phyloP scores from a whole-genome alignment of 345 rosid species.

The Crucihimalaya himalaica region DNA sequence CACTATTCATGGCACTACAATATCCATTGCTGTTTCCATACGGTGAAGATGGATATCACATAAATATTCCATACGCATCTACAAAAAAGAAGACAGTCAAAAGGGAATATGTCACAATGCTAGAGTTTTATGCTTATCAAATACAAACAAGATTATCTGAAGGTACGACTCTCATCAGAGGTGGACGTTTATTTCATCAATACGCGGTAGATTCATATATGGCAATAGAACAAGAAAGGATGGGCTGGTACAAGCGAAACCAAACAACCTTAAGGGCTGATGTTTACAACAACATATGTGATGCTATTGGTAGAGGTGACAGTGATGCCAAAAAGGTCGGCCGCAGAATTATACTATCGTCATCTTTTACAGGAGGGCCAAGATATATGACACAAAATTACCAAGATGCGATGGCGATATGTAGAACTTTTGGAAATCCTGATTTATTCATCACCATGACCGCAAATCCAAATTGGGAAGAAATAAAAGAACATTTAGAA shows the following conservation, averaged over 20 bases:
- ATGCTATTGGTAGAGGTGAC: not conserved
- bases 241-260: not conserved
- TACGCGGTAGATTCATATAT: slow-evolving; percentile 7
- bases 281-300: not conserved
- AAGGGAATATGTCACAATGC: not conserved
- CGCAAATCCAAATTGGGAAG: not conserved
- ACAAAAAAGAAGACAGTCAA: not conserved
- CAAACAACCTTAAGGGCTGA: not conserved
- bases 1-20: not conserved
- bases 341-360: not conserved
- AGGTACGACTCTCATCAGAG: not conserved
- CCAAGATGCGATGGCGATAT: slow-evolving; percentile 9
- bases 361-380: slow-evolving; percentile 9
- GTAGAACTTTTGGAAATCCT: not conserved
- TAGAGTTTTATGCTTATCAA: not conserved
- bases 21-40: slow-evolving; percentile 5
- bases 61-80: not conserved
- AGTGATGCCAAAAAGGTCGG: not conserved
- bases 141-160: not conserved
- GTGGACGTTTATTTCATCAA: not conserved
- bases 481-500: not conserved
- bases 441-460: slow-evolving; percentile 15
- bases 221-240: not conserved
- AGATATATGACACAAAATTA: slow-evolving; percentile 2
- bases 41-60: not conserved